phyloP scores from a whole-genome alignment of 1,139 yeast species.

The Eremothecium sinecaudum region DNA sequence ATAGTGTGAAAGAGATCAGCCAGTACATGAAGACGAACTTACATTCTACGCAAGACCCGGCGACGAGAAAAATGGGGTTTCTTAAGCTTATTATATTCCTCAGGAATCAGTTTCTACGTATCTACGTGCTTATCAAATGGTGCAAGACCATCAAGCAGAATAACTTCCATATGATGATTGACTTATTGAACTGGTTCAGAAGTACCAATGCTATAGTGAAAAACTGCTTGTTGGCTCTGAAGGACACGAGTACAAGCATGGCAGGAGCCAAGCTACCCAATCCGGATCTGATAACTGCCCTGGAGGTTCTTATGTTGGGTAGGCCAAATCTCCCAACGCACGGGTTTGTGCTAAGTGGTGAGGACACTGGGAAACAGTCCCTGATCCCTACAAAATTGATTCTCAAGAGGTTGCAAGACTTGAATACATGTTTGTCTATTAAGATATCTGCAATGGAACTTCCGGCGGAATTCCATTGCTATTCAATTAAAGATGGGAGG shows the following conservation, averaged over 20 bases:
- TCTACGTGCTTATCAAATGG: slow-evolving; percentile 86
- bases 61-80: slow-evolving; percentile 57
- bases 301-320: slow-evolving; percentile 74
- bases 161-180: slow-evolving; percentile 67
- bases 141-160: slow-evolving; percentile 49
- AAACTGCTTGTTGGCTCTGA: slow-evolving; percentile 55
- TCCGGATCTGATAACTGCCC: slow-evolving; percentile 77
- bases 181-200: slow-evolving; percentile 77
- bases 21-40: slow-evolving; percentile 29
- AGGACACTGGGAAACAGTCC: slow-evolving; percentile 32
- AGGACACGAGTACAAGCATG: slow-evolving; percentile 53
- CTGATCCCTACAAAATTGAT: slow-evolving; percentile 49
- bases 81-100: slow-evolving; percentile 58
- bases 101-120: slow-evolving; percentile 72
- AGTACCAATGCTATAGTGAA: slow-evolving; percentile 64
- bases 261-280: slow-evolving; percentile 82
- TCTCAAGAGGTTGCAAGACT: slow-evolving; percentile 52
- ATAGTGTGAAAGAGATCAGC: slow-evolving; percentile 28
- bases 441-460: slow-evolving; percentile 63
- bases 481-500: slow-evolving; percentile 65
- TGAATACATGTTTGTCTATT: slow-evolving; percentile 65
- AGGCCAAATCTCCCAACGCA: slow-evolving; percentile 68
- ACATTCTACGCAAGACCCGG: slow-evolving; percentile 31
- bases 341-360: slow-evolving; percentile 35
- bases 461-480: slow-evolving; percentile 55